Evolutionary conservation across 305 asterid species (phyloP).

Genomic region (Solanum hybrid): DNA sequence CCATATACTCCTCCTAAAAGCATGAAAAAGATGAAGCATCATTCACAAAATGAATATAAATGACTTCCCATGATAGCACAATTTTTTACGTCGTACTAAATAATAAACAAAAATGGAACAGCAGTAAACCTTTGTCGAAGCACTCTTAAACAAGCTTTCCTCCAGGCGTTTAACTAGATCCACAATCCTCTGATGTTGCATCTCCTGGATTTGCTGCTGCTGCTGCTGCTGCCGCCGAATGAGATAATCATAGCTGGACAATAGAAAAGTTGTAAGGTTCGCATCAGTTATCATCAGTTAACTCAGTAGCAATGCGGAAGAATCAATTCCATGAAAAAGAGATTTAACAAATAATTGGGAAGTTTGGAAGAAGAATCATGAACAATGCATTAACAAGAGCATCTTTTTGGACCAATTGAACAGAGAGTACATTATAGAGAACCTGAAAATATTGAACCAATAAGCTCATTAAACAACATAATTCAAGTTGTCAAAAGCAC

Average conservation of each 20-base stretch:
- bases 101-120: slow-evolving; percentile 4
- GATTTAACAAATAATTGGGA: slow-evolving; percentile 1
- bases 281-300: slow-evolving; percentile 2
- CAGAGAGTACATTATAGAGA: neutral
- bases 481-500: neutral
- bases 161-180: slow-evolving; percentile 84
- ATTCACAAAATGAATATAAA: slow-evolving; percentile 1
- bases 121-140: slow-evolving; percentile 55
- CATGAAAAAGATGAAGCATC: slow-evolving; percentile 7
- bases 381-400: neutral
- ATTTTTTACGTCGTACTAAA: neutral
- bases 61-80: neutral
- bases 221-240: slow-evolving; percentile 46
- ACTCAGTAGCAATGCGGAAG: neutral
- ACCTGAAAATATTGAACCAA: neutral
- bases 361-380: neutral
- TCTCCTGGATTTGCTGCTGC: slow-evolving; percentile 49
- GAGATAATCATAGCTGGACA: slow-evolving; percentile 63
- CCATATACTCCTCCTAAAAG: slow-evolving; percentile 75
- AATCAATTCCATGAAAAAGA: neutral
- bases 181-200: slow-evolving; percentile 19
- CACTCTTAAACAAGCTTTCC: slow-evolving; percentile 67
- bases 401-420: neutral
- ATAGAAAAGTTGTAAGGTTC: slow-evolving; percentile 19
- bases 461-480: neutral